Conservation (phyloP, 805 yeast species). For the Dipodascopsis uninucleata region DNA sequence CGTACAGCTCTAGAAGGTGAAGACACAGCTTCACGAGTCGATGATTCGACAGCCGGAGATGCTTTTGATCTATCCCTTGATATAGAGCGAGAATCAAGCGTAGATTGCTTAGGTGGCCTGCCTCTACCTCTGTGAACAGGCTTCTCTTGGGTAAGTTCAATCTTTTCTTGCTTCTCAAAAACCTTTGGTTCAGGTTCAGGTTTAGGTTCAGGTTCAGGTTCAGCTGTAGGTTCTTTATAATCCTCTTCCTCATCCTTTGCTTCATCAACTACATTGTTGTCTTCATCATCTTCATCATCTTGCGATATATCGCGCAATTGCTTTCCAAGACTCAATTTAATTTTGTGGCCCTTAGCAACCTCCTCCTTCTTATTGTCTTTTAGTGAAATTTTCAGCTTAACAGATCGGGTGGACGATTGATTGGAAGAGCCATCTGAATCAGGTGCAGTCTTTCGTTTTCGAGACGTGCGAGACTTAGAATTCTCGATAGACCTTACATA, state of each 20-base stretch:
- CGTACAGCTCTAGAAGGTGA: too few species aligned
- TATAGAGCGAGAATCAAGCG: too few species aligned
- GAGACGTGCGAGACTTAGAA: constrained; percentile 30
- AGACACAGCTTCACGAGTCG: too few species aligned
- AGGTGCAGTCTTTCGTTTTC: constrained; percentile 25
- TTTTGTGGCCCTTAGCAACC: constrained; percentile 19
- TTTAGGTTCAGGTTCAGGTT: too few species aligned
- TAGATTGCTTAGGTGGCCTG: too few species aligned
- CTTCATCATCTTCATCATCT: constrained; percentile 23
- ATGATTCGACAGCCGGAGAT: too few species aligned
- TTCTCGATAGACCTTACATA: constrained; percentile 16
- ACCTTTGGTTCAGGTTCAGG: too few species aligned
- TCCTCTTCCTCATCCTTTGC: neutral
- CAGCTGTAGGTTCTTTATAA: too few species aligned
- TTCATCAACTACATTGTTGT: constrained; percentile 7
- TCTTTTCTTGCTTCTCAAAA: too few species aligned
- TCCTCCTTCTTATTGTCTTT: constrained; percentile 13
- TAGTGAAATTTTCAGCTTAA: constrained; percentile 24
- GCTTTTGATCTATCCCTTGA: too few species aligned
- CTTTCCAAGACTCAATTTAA: constrained; percentile 21
- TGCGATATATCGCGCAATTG: constrained; percentile 13
- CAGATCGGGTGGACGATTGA: constrained; percentile 15
- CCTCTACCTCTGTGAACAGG: too few species aligned
- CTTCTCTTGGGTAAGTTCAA: too few species aligned
- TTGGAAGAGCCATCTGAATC: constrained; percentile 20